These are phyloP conservation scores for Blastocystis sp. DNA, from an alignment of 352 stramenopile genomes.

Conservation along the genomic window DNA sequence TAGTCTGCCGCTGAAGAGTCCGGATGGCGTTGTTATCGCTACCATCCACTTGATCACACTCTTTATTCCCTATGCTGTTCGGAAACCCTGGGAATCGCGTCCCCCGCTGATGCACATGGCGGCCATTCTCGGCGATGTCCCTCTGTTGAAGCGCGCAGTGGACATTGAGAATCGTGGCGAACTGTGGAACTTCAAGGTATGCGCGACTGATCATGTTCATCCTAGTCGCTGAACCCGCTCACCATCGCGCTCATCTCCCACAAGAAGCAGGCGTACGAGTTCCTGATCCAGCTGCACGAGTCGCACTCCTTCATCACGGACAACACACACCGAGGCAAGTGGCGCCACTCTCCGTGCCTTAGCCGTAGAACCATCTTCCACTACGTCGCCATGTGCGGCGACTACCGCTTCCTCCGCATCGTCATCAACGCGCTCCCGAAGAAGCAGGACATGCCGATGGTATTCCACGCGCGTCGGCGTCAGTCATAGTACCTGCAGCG, in stretches of 20 bases:
- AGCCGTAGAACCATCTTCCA: conserved; percentile 33
- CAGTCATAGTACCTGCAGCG: conserved; percentile 2
- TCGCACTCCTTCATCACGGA: conserved; percentile 1
- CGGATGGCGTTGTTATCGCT: background rate
- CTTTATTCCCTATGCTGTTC: conserved; percentile 53
- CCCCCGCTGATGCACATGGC: conserved; percentile 65
- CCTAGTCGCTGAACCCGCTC: conserved; percentile 37
- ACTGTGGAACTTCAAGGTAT: conserved; percentile 38
- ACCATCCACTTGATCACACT: background rate
- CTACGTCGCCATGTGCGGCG: conserved; percentile 53
- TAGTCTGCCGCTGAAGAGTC: background rate
- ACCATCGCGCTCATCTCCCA: conserved; percentile 21
- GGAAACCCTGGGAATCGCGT: background rate
- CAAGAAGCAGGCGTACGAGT: conserved; percentile 36
- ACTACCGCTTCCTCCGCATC: conserved; percentile 32
- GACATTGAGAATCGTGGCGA: conserved; percentile 57
- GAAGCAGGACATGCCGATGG: conserved; percentile 37
- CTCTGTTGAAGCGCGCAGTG: conserved; percentile 25
- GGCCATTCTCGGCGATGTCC: conserved; percentile 17
- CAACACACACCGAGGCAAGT: background rate
- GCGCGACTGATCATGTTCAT: background rate
- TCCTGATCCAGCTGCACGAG: conserved; percentile 30
- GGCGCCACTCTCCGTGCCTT: background rate
- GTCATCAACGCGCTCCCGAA: conserved; percentile 43
- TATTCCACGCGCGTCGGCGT: background rate